A percentile compares a stretch with the other conserved stretches of the same genome.
Evolutionary conservation across 352 stramenopile genomes (phyloP).

Genomic region (Nothophytophthora sp.): DNA sequence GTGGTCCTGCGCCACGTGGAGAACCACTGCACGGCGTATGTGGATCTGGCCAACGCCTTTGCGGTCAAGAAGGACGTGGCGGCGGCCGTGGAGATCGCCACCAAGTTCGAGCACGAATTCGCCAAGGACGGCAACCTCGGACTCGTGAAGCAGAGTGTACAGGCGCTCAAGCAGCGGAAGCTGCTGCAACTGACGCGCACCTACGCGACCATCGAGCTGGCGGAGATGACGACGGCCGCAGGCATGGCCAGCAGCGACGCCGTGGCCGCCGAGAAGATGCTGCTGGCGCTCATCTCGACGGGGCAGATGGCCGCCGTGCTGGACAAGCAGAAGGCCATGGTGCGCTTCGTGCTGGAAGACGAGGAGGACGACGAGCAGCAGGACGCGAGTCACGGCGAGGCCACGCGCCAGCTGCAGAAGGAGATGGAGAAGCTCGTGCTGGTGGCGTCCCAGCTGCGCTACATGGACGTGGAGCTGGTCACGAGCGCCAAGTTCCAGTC

Average conservation of each 20-base stretch:
- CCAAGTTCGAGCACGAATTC: conserved; percentile 51
- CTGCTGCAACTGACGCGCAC: conserved; percentile 76
- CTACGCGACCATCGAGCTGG: conserved; percentile 76
- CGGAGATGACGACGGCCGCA: conserved; percentile 54
- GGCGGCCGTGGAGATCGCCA: conserved; percentile 30
- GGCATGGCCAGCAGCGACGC: conserved; percentile 37
- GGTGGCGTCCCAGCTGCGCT: conserved; percentile 67
- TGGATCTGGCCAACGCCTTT: conserved; percentile 60
- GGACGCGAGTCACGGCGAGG: conserved; percentile 40
- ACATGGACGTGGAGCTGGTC: conserved; percentile 81
- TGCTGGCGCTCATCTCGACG: conserved; percentile 54
- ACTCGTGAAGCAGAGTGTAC: conserved; percentile 78
- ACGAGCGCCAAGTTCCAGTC: conserved; percentile 81
- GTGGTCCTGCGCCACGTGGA: conserved; percentile 75
- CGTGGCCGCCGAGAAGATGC: conserved; percentile 55
- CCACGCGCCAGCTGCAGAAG: conserved; percentile 53
- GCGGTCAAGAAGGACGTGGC: conserved; percentile 36
- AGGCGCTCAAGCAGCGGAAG: conserved; percentile 68
- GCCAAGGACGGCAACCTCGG: conserved; percentile 66
- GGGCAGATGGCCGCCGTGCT: conserved; percentile 67
- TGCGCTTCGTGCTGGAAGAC: conserved; percentile 75
- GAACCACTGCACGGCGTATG: conserved; percentile 62
- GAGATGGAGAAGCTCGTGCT: conserved; percentile 78
- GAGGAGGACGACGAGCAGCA: conserved; percentile 29
- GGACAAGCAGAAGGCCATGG: conserved; percentile 76